A percentile compares a stretch with the other conserved stretches of the same genome.
Evolutionary conservation across 2,329 filamentous ascomycete genomes (phyloP).

Genomic region (Fusarium coicis): DNA sequence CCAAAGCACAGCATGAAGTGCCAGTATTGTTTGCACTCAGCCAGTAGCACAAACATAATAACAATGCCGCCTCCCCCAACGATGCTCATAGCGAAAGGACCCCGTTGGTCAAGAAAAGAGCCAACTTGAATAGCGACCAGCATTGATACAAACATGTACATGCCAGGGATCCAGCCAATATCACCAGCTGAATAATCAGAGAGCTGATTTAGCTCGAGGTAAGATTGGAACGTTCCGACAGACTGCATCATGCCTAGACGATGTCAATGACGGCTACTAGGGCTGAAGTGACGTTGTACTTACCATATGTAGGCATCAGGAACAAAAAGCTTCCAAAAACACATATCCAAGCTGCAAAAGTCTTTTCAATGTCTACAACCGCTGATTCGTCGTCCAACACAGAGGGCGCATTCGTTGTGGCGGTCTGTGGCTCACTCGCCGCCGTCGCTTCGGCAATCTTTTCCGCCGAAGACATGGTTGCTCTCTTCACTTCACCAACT

Average conservation of each 20-base stretch:
- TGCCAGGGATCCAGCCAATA: conserved; percentile 8
- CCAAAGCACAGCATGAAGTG: conserved; percentile 13
- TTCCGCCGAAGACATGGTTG: not conserved
- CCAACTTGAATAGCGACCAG: conserved; percentile 3
- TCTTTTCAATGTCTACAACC: conserved; percentile 7
- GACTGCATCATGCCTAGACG: conserved; percentile 16
- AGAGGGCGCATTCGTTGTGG: not conserved
- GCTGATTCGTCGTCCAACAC: not conserved
- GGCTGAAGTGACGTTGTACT: no score
- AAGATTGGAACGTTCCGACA: conserved; percentile 12
- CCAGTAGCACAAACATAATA: not conserved
- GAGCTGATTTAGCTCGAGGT: conserved; percentile 14
- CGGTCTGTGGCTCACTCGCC: not conserved
- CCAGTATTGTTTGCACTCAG: conserved; percentile 10
- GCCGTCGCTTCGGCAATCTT: not conserved
- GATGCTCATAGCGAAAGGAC: conserved; percentile 1
- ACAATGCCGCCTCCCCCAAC: not conserved
- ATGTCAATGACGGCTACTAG: not conserved
- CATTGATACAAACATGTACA: conserved; percentile 16
- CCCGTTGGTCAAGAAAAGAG: conserved; percentile 3
- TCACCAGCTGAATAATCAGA: conserved; percentile 9
- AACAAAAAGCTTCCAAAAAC: conserved; percentile 11
- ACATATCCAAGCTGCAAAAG: conserved; percentile 2
- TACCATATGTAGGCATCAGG: conserved; percentile 9
- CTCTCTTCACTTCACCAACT: not conserved